phyloP scores from a whole-genome alignment of 2,329 filamentous ascomycete genomes.

The Colletotrichum sidae region DNA sequence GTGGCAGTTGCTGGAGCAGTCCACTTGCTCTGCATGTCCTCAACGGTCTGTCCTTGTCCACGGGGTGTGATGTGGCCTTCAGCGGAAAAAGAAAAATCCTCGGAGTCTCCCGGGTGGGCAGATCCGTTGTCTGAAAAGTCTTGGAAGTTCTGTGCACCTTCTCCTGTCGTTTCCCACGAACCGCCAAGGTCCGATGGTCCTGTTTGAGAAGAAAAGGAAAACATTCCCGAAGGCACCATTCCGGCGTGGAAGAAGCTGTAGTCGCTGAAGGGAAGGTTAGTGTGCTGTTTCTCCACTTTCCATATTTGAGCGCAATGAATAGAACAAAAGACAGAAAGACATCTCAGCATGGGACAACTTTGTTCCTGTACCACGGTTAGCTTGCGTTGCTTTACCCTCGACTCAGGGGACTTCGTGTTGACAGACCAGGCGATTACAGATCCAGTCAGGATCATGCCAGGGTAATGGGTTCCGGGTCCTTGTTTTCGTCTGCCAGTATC shows the following conservation, averaged over 20 bases:
- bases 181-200: slow-evolving; percentile 68
- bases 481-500: too few species aligned
- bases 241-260: slow-evolving; percentile 66
- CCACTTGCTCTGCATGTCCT: slow-evolving; percentile 63
- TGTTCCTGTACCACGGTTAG: slow-evolving; percentile 61
- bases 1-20: slow-evolving; percentile 50
- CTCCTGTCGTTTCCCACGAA: slow-evolving; percentile 67
- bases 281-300: slow-evolving; percentile 63
- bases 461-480: too few species aligned
- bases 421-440: slow-evolving; percentile 50
- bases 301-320: slow-evolving; percentile 40
- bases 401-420: slow-evolving; percentile 40
- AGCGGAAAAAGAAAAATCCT: slow-evolving; percentile 63
- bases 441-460: slow-evolving; percentile 24
- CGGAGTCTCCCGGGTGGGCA: slow-evolving; percentile 62
- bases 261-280: slow-evolving; percentile 67
- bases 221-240: slow-evolving; percentile 63
- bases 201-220: slow-evolving; percentile 70
- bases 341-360: slow-evolving; percentile 64
- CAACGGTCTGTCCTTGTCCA: slow-evolving; percentile 60
- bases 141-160: slow-evolving; percentile 71
- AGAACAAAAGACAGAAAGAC: slow-evolving; percentile 45
- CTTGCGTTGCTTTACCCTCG: slow-evolving; percentile 37
- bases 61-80: slow-evolving; percentile 64
- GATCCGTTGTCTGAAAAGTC: slow-evolving; percentile 64